These are phyloP conservation scores for Talaromyces sp. DNA, from an alignment of 2,329 filamentous ascomycete genomes.

Conservation along the genomic window DNA sequence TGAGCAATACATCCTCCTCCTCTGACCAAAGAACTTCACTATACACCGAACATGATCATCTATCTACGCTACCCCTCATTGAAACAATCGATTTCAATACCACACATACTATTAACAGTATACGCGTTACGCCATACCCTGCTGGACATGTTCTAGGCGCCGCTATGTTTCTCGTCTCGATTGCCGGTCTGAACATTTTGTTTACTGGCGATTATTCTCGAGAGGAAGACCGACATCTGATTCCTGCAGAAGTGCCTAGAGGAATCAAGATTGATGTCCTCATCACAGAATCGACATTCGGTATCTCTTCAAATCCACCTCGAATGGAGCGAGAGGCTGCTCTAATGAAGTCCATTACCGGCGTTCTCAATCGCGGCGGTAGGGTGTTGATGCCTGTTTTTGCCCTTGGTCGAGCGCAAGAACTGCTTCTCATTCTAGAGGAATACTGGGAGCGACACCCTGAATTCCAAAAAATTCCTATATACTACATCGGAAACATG, in stretches of 20 bases:
- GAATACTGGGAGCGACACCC: conserved; percentile 92
- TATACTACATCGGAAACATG: conserved; percentile 95
- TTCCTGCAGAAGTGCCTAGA: conserved; percentile 85
- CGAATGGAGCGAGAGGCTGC: conserved; percentile 86
- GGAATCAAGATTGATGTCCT: conserved; percentile 91
- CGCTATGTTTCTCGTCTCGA: conserved; percentile 97
- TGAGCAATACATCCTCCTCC: conserved; percentile 65
- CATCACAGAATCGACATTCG: conserved; percentile 96
- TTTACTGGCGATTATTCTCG: conserved; percentile 98
- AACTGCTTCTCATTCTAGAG: conserved; percentile 88
- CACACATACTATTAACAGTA: conserved; percentile 93
- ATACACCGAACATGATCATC: conserved; percentile 92
- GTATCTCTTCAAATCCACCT: conserved; percentile 89
- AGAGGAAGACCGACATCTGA: conserved; percentile 90
- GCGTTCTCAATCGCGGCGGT: conserved; percentile 84
- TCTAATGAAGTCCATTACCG: conserved; percentile 92
- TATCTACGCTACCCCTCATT: conserved; percentile 88
- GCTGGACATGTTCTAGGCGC: conserved; percentile 97
- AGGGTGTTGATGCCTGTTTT: conserved; percentile 94
- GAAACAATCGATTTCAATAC: conserved; percentile 98
- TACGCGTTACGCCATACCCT: conserved; percentile 93
- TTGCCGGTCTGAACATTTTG: conserved; percentile 91
- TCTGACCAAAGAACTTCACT: conserved; percentile 64
- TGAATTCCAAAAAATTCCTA: conserved; percentile 85
- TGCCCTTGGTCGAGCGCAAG: conserved; percentile 87